Percentiles rank a stretch among this genome's conserved stretches.
phyloP scores from a whole-genome alignment of 139 green algal species.

The Raphidocelis subcapitata region DNA sequence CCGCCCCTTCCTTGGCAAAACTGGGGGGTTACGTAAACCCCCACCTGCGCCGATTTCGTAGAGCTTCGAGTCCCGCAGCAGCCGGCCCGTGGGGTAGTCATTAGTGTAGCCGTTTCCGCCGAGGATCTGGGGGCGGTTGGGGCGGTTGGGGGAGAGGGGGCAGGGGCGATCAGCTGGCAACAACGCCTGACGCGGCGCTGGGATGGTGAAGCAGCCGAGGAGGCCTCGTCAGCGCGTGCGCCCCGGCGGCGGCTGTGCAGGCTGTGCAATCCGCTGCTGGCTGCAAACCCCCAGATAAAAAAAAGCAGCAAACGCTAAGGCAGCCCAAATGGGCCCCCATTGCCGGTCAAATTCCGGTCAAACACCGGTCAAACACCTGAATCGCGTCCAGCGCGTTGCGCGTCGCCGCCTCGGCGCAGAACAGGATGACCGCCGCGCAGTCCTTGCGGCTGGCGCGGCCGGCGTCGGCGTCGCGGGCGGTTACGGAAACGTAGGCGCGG shows the following conservation, averaged over 20 bases:
- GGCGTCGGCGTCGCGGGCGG: conserved; percentile 53
- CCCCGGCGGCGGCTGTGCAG: too few species aligned
- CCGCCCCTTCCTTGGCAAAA: neutral
- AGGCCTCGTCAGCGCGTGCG: too few species aligned
- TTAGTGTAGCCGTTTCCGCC: conserved; percentile 96
- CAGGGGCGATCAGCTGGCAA: neutral
- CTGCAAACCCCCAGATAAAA: too few species aligned
- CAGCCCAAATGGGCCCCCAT: too few species aligned
- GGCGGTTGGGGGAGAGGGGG: too few species aligned
- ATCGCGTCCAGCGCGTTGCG: conserved; percentile 84
- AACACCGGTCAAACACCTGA: conserved; percentile 68
- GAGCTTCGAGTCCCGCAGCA: conserved; percentile 94
- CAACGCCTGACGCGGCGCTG: too few species aligned
- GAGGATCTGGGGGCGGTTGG: conserved; percentile 62
- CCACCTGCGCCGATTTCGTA: conserved; percentile 94
- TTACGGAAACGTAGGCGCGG: conserved; percentile 57
- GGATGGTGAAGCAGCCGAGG: too few species aligned
- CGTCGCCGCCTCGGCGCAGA: conserved; percentile 81
- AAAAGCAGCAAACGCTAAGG: too few species aligned
- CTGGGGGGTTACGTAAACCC: neutral
- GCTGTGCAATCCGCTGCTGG: too few species aligned
- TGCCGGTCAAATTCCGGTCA: too few species aligned
- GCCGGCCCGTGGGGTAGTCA: conserved; percentile 86
- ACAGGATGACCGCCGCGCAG: conserved; percentile 89
- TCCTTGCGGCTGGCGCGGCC: conserved; percentile 57